Evolutionary conservation across 2,329 filamentous ascomycete genomes (phyloP).

Genomic region (Rachicladosporium sp.): DNA sequence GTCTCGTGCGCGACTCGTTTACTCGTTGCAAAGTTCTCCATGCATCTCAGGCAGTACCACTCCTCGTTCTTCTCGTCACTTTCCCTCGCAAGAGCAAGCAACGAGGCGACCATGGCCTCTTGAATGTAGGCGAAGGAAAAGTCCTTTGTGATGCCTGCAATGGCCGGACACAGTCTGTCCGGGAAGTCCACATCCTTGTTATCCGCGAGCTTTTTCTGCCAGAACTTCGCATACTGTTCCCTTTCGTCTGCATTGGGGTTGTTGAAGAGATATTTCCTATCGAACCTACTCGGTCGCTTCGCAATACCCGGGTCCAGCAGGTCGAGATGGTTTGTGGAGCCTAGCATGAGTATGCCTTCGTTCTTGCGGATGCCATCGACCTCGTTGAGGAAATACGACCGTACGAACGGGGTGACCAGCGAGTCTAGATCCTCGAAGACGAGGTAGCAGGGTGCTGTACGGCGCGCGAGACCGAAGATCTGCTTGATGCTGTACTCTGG

Average conservation of each 20-base stretch:
- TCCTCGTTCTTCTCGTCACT: neutral
- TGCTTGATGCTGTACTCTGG: constrained; percentile 31
- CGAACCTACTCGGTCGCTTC: constrained; percentile 53
- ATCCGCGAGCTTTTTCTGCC: constrained; percentile 44
- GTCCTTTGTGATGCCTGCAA: constrained; percentile 50
- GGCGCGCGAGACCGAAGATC: constrained; percentile 48
- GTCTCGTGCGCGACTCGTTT: neutral
- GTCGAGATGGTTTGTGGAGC: constrained; percentile 3
- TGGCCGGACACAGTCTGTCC: constrained; percentile 42
- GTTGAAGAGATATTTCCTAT: constrained; percentile 54
- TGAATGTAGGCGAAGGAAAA: constrained; percentile 62
- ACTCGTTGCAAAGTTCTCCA: constrained; percentile 7
- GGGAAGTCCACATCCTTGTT: constrained; percentile 51
- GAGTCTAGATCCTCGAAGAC: constrained; percentile 62
- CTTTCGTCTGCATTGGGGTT: constrained; percentile 37
- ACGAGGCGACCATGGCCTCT: constrained; percentile 53
- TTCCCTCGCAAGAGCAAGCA: constrained; percentile 44
- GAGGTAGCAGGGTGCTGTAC: constrained; percentile 53
- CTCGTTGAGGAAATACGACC: constrained; percentile 61
- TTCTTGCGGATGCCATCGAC: constrained; percentile 51
- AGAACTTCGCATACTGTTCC: constrained; percentile 49
- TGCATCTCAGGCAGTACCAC: constrained; percentile 1
- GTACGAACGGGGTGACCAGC: constrained; percentile 45
- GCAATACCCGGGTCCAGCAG: constrained; percentile 47
- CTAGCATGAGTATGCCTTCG: constrained; percentile 3